Percentiles rank a stretch among this genome's conserved stretches.
Evolutionary conservation across 192 early-diverging fungal species (phyloP).

Genomic region (Glomus cerebriforme): DNA sequence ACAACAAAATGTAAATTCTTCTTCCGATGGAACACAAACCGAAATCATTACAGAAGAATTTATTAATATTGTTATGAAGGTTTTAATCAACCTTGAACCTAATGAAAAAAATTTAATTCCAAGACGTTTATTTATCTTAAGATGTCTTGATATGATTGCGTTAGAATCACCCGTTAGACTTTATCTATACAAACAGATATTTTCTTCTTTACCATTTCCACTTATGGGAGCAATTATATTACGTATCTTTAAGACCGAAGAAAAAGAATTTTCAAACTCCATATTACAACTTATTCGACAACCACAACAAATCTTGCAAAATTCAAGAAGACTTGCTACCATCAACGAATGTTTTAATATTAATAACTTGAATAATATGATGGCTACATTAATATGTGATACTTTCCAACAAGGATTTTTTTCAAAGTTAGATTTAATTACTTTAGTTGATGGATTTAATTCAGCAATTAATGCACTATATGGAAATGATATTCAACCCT

Average conservation of each 20-base stretch:
- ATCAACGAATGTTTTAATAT: conserved; percentile 8
- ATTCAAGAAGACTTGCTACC: not conserved
- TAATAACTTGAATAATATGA: not conserved
- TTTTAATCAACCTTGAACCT: conserved; percentile 6
- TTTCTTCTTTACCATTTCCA: conserved; percentile 11
- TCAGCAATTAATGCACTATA: conserved; percentile 1
- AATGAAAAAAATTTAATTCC: conserved; percentile 20
- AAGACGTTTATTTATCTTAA: conserved; percentile 20
- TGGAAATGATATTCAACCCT: not conserved
- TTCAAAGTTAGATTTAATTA: not conserved
- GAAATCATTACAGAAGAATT: not conserved
- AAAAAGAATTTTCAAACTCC: not conserved
- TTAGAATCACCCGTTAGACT: conserved; percentile 14
- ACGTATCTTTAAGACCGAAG: conserved; percentile 5
- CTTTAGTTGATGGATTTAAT: not conserved
- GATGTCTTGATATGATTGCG: conserved; percentile 7
- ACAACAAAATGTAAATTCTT: not conserved
- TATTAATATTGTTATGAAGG: not conserved
- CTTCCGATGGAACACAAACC: not conserved
- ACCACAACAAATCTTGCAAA: not conserved
- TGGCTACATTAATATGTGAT: conserved; percentile 28
- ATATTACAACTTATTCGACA: not conserved
- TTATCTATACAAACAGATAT: conserved; percentile 12
- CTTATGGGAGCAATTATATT: conserved; percentile 21
- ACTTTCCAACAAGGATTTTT: conserved; percentile 30